Base-by-base conservation (phyloP, 306 rosid genomes). In the Vigna trinervia region DNA sequence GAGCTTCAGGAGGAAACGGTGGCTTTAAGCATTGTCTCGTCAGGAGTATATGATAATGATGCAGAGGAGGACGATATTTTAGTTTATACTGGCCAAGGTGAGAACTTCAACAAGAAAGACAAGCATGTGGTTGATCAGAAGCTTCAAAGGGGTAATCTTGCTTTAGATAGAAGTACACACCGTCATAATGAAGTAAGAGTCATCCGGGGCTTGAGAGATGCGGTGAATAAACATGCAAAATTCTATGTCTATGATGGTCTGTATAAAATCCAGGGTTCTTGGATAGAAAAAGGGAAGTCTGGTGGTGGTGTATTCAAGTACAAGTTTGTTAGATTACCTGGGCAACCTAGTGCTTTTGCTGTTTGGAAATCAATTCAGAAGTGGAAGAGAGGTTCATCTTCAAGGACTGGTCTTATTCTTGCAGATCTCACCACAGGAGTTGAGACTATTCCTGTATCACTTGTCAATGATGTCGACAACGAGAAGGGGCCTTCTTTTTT, bases 121-220 rank as follows among this genome's bases (percentile, higher is more conserved):
- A 90, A 80, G 76, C 71, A 71, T n/a, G 79, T 20, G 56, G 23
- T 69, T 77, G 92, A 90, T 82, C 92, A 90, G 85, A 90, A 88
- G 87, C 96, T 90, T 83, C 85, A 83, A 63, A 80, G 96, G 79
- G 92, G 96, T 17, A 90, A 90, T 82, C 96, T 90, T 56, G 89
- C 96, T 58, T 76, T 90, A 54, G 88, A 90, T 53, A 86, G 50
- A 80, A 90, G 89, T 83, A 58, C 83, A 20, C 72, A 76, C 3
- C 83, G 84, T 7, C 74, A 75, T 4, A 87, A 88, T 58, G 92
- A 85, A 59, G 70, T 90, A 17, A 84, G 96, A 83, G 92, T 90
- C 46, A 85, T 90, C 36, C 86, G 96, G 20, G 96, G 92, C 7
- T 11, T 88, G 68, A 86, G 32, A 68, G 90, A 90, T 77, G 58